These are phyloP conservation scores for Russula sp. DNA, from an alignment of 768 basidiomycete genomes.

Conservation along the genomic window DNA sequence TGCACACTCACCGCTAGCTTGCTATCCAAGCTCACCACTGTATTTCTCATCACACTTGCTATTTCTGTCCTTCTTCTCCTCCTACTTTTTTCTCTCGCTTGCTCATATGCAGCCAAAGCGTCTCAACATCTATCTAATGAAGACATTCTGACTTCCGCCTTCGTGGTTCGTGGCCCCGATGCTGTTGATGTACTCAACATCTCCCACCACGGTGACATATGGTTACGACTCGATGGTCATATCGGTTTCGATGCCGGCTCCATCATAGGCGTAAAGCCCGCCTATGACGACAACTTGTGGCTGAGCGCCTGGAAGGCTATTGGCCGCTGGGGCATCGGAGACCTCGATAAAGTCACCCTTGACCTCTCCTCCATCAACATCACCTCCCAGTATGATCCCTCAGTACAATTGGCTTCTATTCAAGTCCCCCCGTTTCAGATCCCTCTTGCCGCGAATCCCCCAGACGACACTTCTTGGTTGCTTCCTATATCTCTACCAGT, in stretches of 20 bases:
- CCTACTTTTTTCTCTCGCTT: conserved; percentile 46
- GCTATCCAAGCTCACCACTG: conserved; percentile 32
- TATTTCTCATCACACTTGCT: conserved; percentile 53
- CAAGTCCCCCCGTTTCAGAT: conserved; percentile 44
- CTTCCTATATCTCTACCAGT: conserved; percentile 14
- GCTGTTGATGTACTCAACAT: conserved; percentile 54
- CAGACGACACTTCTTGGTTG: conserved; percentile 16
- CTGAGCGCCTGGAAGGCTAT: conserved; percentile 53
- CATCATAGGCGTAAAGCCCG: conserved; percentile 47
- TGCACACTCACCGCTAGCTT: too few species aligned
- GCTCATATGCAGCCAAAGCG: conserved; percentile 56
- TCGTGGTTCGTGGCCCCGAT: conserved; percentile 56
- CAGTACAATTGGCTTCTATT: conserved; percentile 40
- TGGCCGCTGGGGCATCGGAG: conserved; percentile 59
- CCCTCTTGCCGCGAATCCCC: conserved; percentile 27
- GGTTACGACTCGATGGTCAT: conserved; percentile 48
- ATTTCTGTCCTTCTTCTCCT: conserved; percentile 41
- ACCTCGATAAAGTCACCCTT: conserved; percentile 50
- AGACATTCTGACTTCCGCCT: conserved; percentile 46
- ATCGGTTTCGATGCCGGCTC: conserved; percentile 64
- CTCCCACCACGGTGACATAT: conserved; percentile 49
- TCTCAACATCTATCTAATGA: conserved; percentile 44
- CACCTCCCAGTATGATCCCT: conserved; percentile 35
- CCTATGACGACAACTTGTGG: conserved; percentile 38
- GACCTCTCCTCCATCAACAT: conserved; percentile 45